A percentile compares a stretch with the other conserved stretches of the same genome.
These are phyloP conservation scores for Cymodocea nodosa DNA, from an alignment of 116 monocot genomes.

Conservation along the genomic window DNA sequence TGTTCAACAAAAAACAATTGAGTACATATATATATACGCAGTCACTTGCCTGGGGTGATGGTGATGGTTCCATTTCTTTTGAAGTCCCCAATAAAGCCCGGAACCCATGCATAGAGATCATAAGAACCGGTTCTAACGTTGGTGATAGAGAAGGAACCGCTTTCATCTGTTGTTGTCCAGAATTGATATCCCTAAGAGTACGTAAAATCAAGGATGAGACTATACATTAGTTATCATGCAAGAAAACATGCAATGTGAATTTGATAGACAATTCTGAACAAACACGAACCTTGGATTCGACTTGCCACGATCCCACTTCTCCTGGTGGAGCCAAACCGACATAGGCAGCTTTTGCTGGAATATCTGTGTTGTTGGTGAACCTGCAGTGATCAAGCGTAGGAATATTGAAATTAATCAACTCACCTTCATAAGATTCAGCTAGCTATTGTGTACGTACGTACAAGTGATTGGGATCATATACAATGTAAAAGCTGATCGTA, in stretches of 20 bases:
- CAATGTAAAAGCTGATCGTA: not conserved
- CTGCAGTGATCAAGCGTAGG: too few species aligned
- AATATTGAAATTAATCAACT: too few species aligned
- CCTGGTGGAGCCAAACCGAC: slow-evolving; percentile 79
- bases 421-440: not conserved
- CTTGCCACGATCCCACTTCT: slow-evolving; percentile 80
- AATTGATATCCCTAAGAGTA: slow-evolving; percentile 91
- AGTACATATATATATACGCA: not conserved
- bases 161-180: slow-evolving; percentile 36
- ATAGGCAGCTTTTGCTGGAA: slow-evolving; percentile 39
- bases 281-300: slow-evolving; percentile 54
- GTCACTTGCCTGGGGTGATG: slow-evolving; percentile 30
- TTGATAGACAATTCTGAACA: not conserved
- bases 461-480: too few species aligned
- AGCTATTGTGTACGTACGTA: too few species aligned
- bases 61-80: slow-evolving; percentile 28
- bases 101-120: slow-evolving; percentile 70
- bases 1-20: not conserved
- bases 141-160: slow-evolving; percentile 41
- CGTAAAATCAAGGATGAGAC: not conserved
- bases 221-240: not conserved
- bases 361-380: not conserved
- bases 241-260: too few species aligned
- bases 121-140: slow-evolving; percentile 47
- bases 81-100: slow-evolving; percentile 75